Evolutionary conservation across 2,329 filamentous ascomycete species (phyloP).

Genomic region (Diaporthe nobilis): DNA sequence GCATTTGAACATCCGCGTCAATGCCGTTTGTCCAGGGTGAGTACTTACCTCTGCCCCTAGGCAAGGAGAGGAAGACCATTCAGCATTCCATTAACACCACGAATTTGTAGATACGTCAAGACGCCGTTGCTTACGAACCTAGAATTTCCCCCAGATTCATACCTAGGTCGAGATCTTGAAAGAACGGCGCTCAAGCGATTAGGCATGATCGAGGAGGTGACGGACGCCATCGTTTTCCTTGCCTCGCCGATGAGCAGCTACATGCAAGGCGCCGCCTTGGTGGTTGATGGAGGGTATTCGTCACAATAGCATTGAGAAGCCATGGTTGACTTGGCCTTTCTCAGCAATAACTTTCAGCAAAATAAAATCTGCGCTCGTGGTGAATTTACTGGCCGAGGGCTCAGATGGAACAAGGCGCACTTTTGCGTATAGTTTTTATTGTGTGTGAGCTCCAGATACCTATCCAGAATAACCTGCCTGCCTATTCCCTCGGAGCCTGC

Average conservation of each 20-base stretch:
- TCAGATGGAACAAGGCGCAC: not conserved
- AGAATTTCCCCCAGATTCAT: not conserved
- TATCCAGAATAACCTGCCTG: not conserved
- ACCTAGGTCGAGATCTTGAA: constrained; percentile 51
- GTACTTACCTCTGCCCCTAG: not conserved
- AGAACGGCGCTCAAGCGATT: constrained; percentile 64
- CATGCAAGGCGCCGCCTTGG: constrained; percentile 62
- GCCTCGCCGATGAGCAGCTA: constrained; percentile 67
- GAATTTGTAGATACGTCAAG: not conserved
- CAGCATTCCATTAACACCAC: not conserved
- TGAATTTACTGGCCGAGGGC: no score
- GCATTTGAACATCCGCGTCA: constrained; percentile 9
- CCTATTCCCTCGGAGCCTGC: not conserved
- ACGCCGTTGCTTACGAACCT: not conserved
- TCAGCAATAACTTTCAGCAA: not conserved
- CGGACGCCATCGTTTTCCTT: constrained; percentile 65
- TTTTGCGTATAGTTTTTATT: not conserved
- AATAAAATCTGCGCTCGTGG: not conserved
- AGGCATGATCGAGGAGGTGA: constrained; percentile 65
- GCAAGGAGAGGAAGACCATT: no score
- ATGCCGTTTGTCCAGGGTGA: constrained; percentile 16
- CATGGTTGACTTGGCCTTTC: no score
- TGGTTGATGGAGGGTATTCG: constrained; percentile 63
- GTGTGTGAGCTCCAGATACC: no score
- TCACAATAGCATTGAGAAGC: not conserved